phyloP scores from a whole-genome alignment of 1,284 basidiomycete species.

The Irpex sp. region DNA sequence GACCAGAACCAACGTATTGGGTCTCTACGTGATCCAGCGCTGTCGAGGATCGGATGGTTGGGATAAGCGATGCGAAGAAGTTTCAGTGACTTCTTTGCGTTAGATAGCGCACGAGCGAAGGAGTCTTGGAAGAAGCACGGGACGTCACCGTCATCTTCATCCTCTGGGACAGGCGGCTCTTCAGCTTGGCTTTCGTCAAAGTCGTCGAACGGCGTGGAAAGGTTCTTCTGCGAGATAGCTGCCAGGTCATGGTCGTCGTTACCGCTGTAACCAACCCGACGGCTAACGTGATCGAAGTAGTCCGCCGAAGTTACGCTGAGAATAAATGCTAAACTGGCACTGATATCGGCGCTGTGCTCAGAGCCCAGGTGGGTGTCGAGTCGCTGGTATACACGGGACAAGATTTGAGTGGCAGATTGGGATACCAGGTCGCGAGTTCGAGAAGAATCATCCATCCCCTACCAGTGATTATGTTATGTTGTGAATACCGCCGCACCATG shows the following conservation, averaged over 20 bases:
- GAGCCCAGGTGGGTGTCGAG: slow-evolving; percentile 46
- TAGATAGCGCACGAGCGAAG: slow-evolving; percentile 45
- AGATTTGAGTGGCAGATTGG: slow-evolving; percentile 38
- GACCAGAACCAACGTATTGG: slow-evolving; percentile 65
- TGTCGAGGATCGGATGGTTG: slow-evolving; percentile 46
- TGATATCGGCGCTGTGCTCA: slow-evolving; percentile 39
- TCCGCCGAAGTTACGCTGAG: slow-evolving; percentile 54
- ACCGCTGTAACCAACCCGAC: slow-evolving; percentile 51
- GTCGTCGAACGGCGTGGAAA: slow-evolving; percentile 6
- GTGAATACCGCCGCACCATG: not conserved
- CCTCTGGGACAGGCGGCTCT: slow-evolving; percentile 13
- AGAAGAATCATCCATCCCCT: not conserved
- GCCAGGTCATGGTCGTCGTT: not conserved
- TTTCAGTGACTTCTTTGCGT: slow-evolving; percentile 60
- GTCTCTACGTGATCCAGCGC: slow-evolving; percentile 17
- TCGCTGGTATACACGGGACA: slow-evolving; percentile 48
- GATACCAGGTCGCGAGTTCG: slow-evolving; percentile 21
- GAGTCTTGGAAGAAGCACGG: slow-evolving; percentile 54
- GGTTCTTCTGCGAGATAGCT: not conserved
- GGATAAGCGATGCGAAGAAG: slow-evolving; percentile 57
- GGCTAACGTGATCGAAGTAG: slow-evolving; percentile 51
- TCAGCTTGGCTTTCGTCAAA: slow-evolving; percentile 10
- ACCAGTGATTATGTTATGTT: not conserved
- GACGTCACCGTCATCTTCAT: slow-evolving; percentile 34
- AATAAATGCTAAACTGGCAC: slow-evolving; percentile 55